Base-by-base conservation (phyloP, 1,284 basidiomycete species). In the Cystobasidium slooffiae region DNA sequence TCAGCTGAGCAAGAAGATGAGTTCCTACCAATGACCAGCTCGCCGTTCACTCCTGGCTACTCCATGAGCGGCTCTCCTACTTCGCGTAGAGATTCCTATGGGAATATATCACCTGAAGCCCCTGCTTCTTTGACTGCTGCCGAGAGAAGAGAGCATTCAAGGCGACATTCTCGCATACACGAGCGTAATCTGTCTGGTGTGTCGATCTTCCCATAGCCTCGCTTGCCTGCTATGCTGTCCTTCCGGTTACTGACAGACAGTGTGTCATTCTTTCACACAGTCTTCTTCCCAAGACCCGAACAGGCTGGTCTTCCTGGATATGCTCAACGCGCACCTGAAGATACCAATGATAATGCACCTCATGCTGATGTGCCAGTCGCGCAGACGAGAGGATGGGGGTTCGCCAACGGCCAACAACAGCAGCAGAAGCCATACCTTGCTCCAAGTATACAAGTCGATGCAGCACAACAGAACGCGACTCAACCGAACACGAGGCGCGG, bases 241-340 rank as follows among this genome's bases (percentile, higher is more conserved):
- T 31, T 31, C 31, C 31, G 31, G 55, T 56, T 56, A 6, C 24
- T 20, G 55, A 14, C 14, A 14, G 3, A 20, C 16, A 4, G 64
- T 24, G 5, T 55, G 6, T 52, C 37, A 12, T 52, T 22, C 47
- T 47, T 9, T 6, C 58, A n/a, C 41, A 18, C 64, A 1, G 85
- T 94, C 18, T 95, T 91, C 86, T 97, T 96, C 78, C 94, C 94
- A 4, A 87, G 89, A 52, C 92, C 92, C 0, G 91, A 88, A 0
- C 78, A 87, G 0, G 87, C 88, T 0, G 83, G 85, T 0, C 84
- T 86, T 1, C 85, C 87, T 39, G 59, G 52, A 4, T 91, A 91
- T 58, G 85, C 87, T 1, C 90, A 91, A 81, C 89, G 90, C 79
- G 88, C 87, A 37, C 77, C 76, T 77, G 78, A 87, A 20, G 85